A percentile compares a stretch with the other conserved stretches of the same genome.
These are phyloP conservation scores for Solanum phureja DNA, from an alignment of 257 asterid species.

Conservation along the genomic window DNA sequence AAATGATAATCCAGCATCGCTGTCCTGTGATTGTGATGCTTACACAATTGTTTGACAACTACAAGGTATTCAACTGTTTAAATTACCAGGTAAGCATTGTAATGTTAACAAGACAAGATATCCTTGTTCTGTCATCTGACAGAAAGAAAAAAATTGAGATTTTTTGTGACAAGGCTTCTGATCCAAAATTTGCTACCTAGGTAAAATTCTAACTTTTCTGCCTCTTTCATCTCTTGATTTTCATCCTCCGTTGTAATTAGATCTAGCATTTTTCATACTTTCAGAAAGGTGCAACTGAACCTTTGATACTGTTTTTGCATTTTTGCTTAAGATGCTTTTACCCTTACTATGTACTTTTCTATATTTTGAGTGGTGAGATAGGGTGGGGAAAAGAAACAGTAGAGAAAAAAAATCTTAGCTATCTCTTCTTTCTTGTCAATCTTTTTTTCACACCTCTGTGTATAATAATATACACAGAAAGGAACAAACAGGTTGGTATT, in stretches of 20 bases:
- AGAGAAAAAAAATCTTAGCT: not conserved
- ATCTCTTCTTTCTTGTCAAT: not conserved
- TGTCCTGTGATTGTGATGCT: conserved; percentile 89
- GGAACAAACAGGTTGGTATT: not conserved
- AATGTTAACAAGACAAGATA: not conserved
- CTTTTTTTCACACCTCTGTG: not conserved
- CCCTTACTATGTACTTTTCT: not conserved
- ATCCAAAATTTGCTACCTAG: not conserved
- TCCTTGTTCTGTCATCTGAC: not conserved
- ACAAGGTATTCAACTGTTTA: conserved; percentile 34
- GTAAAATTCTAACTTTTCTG: not conserved
- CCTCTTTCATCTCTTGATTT: not conserved
- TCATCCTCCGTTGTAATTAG: not conserved
- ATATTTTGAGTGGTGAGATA: not conserved
- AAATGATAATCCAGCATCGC: conserved; percentile 68
- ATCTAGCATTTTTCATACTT: not conserved
- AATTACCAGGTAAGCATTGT: not conserved
- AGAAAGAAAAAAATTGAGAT: not conserved
- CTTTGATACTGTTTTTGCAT: not conserved
- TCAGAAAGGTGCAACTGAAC: not conserved
- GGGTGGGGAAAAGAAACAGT: not conserved
- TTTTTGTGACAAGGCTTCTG: not conserved
- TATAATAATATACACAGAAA: not conserved
- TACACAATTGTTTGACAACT: conserved; percentile 65
- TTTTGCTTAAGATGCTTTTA: not conserved